These are phyloP conservation scores for Trametes punicea DNA, from an alignment of 768 basidiomycete species.

Conservation along the genomic window DNA sequence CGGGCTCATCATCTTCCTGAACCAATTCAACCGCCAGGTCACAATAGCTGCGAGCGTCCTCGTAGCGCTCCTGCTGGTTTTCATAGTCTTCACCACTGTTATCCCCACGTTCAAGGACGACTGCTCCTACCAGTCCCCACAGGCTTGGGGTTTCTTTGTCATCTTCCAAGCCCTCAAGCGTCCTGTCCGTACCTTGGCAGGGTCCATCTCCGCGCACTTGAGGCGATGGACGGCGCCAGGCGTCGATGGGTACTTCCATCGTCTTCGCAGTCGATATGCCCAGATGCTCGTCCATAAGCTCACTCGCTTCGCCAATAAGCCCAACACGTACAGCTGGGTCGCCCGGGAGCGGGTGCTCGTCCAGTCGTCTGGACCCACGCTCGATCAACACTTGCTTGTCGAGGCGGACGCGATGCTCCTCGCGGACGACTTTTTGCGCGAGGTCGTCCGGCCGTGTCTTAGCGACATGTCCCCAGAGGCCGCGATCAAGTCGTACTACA, in stretches of 20 bases:
- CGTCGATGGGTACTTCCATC: constrained; percentile 3
- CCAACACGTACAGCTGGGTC: constrained; percentile 16
- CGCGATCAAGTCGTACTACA: constrained; percentile 8
- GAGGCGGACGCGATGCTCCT: constrained; percentile 13
- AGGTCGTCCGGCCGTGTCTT: constrained; percentile 15
- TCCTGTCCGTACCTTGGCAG: constrained; percentile 7
- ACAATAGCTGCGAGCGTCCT: constrained; percentile 8
- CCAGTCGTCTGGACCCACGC: not conserved
- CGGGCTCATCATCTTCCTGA: constrained; percentile 23
- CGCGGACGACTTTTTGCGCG: constrained; percentile 8
- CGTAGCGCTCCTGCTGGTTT: constrained; percentile 13
- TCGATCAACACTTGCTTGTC: constrained; percentile 16
- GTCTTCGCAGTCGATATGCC: not conserved
- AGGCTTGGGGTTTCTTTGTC: constrained; percentile 20
- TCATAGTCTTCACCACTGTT: constrained; percentile 21
- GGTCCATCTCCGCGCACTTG: not conserved
- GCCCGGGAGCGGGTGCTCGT: constrained; percentile 11
- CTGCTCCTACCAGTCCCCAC: constrained; percentile 23
- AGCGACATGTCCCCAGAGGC: constrained; percentile 8
- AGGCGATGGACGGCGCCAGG: not conserved
- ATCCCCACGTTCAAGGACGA: constrained; percentile 15
- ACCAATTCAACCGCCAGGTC: constrained; percentile 12
- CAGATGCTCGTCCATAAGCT: constrained; percentile 5
- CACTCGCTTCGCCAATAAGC: constrained; percentile 13
- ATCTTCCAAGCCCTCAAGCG: constrained; percentile 10